These are phyloP conservation scores for Actinidia polygama DNA, from an alignment of 179 eudicot species.

Conservation along the genomic window DNA sequence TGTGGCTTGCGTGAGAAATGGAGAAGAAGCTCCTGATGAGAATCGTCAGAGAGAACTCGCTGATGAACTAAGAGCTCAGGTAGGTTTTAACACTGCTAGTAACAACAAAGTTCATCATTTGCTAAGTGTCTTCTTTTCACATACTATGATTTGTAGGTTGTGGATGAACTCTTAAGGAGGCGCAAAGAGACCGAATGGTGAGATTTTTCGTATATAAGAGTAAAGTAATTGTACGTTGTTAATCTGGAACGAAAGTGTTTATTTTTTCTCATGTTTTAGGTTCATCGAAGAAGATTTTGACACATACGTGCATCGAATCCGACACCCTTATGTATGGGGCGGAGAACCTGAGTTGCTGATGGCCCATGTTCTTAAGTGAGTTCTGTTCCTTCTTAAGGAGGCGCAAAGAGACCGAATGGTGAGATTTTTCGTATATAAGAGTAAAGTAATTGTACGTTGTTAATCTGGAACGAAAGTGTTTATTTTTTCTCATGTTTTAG, in stretches of 20 bases:
- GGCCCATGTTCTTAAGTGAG: conserved; percentile 83
- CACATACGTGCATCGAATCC: conserved; percentile 60
- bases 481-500: conserved; percentile 23
- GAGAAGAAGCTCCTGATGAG: conserved; percentile 71
- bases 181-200: conserved; percentile 79
- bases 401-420: conserved; percentile 81
- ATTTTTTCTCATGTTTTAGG: conserved; percentile 30
- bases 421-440: conserved; percentile 8
- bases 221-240: background rate
- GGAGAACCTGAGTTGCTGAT: conserved; percentile 80
- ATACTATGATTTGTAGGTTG: conserved; percentile 49
- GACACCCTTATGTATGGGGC: conserved; percentile 74
- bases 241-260: background rate
- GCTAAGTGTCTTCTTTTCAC: background rate
- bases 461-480: background rate
- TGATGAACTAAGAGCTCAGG: conserved; percentile 82
- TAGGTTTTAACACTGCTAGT: conserved; percentile 17
- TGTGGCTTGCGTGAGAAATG: conserved; percentile 72
- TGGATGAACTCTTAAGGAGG: conserved; percentile 75
- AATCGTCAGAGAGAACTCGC: conserved; percentile 73
- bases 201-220: conserved; percentile 1
- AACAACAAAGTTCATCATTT: background rate
- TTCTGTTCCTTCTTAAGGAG: conserved; percentile 53
- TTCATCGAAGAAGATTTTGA: conserved; percentile 80
- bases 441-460: background rate